phyloP scores from a whole-genome alignment of 2,329 filamentous ascomycete genomes.

The Colletotrichum musicola region DNA sequence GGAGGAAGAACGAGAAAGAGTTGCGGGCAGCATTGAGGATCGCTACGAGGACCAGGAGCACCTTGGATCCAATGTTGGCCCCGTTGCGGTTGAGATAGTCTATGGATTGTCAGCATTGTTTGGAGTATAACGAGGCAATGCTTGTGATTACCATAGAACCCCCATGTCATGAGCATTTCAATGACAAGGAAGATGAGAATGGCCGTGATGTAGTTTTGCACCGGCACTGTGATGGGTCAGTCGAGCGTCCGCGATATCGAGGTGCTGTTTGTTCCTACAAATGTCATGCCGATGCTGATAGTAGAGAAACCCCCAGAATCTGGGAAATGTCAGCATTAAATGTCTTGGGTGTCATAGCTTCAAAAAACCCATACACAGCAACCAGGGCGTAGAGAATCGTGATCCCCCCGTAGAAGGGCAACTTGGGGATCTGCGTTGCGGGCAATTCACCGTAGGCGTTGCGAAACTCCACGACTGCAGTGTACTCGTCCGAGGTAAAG shows the following conservation, averaged over 20 bases:
- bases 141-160: conserved; percentile 80
- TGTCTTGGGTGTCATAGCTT: too few species aligned
- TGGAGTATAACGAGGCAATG: background rate
- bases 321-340: conserved; percentile 48
- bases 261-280: background rate
- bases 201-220: conserved; percentile 99
- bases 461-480: conserved; percentile 87
- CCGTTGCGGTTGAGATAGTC: conserved; percentile 95
- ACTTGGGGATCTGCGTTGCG: conserved; percentile 94
- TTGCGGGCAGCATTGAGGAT: conserved; percentile 94
- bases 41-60: conserved; percentile 90
- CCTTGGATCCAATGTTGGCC: conserved; percentile 84
- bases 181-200: conserved; percentile 94
- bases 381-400: conserved; percentile 94
- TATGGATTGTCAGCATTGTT: conserved; percentile 54
- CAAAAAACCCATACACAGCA: conserved; percentile 65
- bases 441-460: conserved; percentile 97
- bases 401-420: conserved; percentile 96
- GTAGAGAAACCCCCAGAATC: conserved; percentile 95
- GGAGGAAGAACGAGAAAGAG: conserved; percentile 97
- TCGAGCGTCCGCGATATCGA: background rate
- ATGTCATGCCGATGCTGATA: conserved; percentile 92
- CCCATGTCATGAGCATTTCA: conserved; percentile 99
- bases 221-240: conserved; percentile 72
- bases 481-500: conserved; percentile 77